Conservation (phyloP, 768 basidiomycete genomes). For the Rhodotorula babjevae region DNA sequence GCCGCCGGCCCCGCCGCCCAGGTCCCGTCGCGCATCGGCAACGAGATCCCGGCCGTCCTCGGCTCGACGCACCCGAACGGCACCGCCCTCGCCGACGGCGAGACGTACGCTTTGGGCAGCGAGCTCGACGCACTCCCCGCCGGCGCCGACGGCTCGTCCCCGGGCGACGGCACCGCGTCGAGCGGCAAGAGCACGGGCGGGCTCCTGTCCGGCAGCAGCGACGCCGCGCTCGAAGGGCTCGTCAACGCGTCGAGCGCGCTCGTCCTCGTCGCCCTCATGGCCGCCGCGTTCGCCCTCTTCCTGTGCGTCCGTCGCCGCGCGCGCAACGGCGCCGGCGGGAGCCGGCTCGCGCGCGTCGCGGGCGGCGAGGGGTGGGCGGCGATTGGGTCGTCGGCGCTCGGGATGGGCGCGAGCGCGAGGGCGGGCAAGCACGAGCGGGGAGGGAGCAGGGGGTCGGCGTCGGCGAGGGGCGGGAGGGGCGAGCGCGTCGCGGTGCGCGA, state of each 20-base stretch:
- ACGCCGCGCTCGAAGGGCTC: slow-evolving; percentile 28
- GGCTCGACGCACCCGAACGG: slow-evolving; percentile 42
- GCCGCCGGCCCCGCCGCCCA: slow-evolving; percentile 73
- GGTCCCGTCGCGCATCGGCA: slow-evolving; percentile 76
- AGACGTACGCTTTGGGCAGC: not conserved
- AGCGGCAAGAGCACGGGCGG: not conserved
- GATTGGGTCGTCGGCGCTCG: not conserved
- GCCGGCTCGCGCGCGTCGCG: not conserved
- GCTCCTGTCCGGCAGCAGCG: not conserved
- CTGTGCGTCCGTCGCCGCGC: slow-evolving; percentile 4
- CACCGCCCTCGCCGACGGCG: slow-evolving; percentile 22
- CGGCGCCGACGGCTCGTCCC: too few relatives aligned
- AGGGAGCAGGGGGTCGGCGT: slow-evolving; percentile 10
- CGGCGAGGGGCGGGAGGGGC: not conserved
- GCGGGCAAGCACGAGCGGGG: slow-evolving; percentile 9
- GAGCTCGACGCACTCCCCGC: not conserved
- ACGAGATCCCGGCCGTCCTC: slow-evolving; percentile 54
- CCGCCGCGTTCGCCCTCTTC: slow-evolving; percentile 20
- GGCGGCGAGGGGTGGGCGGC: slow-evolving; percentile 13
- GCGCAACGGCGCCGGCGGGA: not conserved
- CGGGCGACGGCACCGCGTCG: too few relatives aligned
- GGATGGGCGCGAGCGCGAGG: not conserved
- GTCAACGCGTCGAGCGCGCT: slow-evolving; percentile 31
- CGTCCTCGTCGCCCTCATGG: slow-evolving; percentile 34
- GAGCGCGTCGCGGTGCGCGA: not conserved